Percentiles rank a stretch among this genome's conserved stretches.
Evolutionary conservation across 2,329 filamentous ascomycete species (phyloP).

Genomic region (Sarocladium kiliense): DNA sequence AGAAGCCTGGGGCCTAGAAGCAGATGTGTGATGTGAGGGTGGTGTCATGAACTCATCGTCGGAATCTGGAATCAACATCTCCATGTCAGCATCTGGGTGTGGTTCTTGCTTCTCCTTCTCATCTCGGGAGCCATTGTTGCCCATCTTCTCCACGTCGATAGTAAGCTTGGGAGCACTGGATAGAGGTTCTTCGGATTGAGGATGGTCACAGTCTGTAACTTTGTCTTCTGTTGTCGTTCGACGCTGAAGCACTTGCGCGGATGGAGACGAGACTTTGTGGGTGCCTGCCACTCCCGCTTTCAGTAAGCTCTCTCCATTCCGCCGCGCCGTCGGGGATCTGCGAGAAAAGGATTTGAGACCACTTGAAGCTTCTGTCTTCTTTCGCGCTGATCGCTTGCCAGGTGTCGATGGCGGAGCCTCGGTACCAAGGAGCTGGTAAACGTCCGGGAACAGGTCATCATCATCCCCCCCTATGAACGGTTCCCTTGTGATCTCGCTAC

Average conservation of each 20-base stretch:
- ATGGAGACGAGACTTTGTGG: background rate
- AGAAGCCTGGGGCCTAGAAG: background rate
- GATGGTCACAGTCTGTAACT: background rate
- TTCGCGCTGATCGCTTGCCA: slow-evolving; percentile 13
- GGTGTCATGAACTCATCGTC: slow-evolving; percentile 50
- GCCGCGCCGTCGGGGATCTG: background rate
- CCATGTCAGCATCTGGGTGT: slow-evolving; percentile 9
- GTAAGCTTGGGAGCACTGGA: background rate
- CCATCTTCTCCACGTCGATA: background rate
- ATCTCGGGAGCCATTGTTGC: background rate
- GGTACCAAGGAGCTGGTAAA: slow-evolving; percentile 43
- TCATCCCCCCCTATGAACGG: slow-evolving; percentile 19
- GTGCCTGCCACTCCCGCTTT: background rate
- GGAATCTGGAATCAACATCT: slow-evolving; percentile 48
- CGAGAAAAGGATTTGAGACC: background rate
- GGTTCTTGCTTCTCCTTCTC: background rate
- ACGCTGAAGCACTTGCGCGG: background rate
- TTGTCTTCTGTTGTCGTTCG: background rate
- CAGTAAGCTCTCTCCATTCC: background rate
- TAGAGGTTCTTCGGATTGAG: background rate
- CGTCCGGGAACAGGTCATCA: slow-evolving; percentile 46
- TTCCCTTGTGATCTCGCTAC: slow-evolving; percentile 37
- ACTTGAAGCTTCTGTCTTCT: background rate
- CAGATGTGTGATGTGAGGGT: slow-evolving; percentile 28
- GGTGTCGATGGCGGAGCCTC: slow-evolving; percentile 32